Evolutionary conservation across 306 rosid species (phyloP).

Genomic region (Bauhinia variegata): DNA sequence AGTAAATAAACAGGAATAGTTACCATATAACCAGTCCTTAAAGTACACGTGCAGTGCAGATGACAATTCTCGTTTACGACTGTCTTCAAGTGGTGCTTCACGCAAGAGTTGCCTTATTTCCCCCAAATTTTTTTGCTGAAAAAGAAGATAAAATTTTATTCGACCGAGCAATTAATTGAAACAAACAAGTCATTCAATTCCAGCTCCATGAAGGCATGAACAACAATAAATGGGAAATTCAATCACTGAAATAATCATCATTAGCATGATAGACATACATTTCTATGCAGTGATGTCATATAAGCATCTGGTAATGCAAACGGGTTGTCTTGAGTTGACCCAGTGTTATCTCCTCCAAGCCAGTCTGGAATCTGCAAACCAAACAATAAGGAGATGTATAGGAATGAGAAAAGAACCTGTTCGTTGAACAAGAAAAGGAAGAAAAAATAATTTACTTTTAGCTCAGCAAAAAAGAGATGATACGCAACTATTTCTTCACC

Average conservation of each 20-base stretch:
- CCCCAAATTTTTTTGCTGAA: slow-evolving; percentile 71
- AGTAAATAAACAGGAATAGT: slow-evolving; percentile 15
- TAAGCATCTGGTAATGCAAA: slow-evolving; percentile 79
- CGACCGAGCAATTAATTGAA: slow-evolving; percentile 30
- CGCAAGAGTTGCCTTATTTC: slow-evolving; percentile 75
- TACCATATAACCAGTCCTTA: slow-evolving; percentile 98
- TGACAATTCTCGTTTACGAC: slow-evolving; percentile 81
- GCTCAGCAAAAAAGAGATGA: not conserved
- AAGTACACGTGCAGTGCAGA: slow-evolving; percentile 88
- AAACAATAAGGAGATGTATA: slow-evolving; percentile 26
- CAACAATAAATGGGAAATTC: slow-evolving; percentile 25
- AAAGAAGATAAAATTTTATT: slow-evolving; percentile 37
- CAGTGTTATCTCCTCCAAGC: slow-evolving; percentile 66
- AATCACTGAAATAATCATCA: slow-evolving; percentile 24
- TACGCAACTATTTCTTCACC: slow-evolving; percentile 6
- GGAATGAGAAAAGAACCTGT: not conserved
- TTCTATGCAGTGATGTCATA: slow-evolving; percentile 69
- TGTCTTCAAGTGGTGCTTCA: slow-evolving; percentile 91
- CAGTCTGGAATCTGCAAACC: slow-evolving; percentile 81
- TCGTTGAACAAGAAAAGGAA: not conserved
- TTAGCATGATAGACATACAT: slow-evolving; percentile 53
- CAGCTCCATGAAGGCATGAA: slow-evolving; percentile 19
- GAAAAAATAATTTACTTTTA: too few relatives aligned
- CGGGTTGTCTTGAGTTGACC: slow-evolving; percentile 80
- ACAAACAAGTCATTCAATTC: slow-evolving; percentile 22